Percentiles rank a stretch among this genome's conserved stretches.
These are phyloP conservation scores for Russula ochroleuca DNA, from an alignment of 768 basidiomycete species.

Conservation along the genomic window DNA sequence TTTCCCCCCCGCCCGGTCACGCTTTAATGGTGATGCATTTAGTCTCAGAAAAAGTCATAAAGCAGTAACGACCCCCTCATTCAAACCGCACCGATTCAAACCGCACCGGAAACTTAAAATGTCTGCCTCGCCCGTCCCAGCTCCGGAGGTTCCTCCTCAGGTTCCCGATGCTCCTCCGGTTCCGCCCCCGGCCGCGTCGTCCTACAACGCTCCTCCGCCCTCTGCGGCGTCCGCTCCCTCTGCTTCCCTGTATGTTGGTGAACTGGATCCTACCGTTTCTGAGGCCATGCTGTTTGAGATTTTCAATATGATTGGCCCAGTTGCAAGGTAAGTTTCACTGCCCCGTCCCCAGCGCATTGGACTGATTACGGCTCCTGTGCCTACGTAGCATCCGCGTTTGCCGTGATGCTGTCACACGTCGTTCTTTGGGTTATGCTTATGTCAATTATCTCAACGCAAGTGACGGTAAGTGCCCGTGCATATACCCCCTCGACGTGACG, in stretches of 20 bases:
- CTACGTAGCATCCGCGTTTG: constrained; percentile 89
- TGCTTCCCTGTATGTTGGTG: constrained; percentile 97
- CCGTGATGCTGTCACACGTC: constrained; percentile 98
- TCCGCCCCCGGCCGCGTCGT: constrained; percentile 50
- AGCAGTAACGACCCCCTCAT: constrained; percentile 82
- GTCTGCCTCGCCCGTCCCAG: constrained; percentile 37
- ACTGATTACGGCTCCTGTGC: constrained; percentile 12
- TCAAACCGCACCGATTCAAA: constrained; percentile 41
- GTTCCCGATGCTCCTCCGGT: constrained; percentile 45
- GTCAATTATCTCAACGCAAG: constrained; percentile 96
- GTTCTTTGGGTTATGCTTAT: constrained; percentile 98
- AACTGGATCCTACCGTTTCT: constrained; percentile 95
- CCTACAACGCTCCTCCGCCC: constrained; percentile 51
- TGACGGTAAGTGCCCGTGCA: constrained; percentile 61
- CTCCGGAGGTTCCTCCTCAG: constrained; percentile 33
- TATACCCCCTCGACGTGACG: constrained; percentile 1
- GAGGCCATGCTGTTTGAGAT: constrained; percentile 99
- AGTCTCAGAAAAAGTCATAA: constrained; percentile 67
- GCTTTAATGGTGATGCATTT: constrained; percentile 24
- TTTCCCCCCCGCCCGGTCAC: constrained; percentile 20
- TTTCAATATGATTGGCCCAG: constrained; percentile 99
- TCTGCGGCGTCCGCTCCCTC: constrained; percentile 66
- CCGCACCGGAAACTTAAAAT: constrained; percentile 36
- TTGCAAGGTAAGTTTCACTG: constrained; percentile 69
- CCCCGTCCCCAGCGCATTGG: constrained; percentile 9